Evolutionary conservation across 2,329 filamentous ascomycete genomes (phyloP).

Genomic region (Fragosphaeria purpurea): DNA sequence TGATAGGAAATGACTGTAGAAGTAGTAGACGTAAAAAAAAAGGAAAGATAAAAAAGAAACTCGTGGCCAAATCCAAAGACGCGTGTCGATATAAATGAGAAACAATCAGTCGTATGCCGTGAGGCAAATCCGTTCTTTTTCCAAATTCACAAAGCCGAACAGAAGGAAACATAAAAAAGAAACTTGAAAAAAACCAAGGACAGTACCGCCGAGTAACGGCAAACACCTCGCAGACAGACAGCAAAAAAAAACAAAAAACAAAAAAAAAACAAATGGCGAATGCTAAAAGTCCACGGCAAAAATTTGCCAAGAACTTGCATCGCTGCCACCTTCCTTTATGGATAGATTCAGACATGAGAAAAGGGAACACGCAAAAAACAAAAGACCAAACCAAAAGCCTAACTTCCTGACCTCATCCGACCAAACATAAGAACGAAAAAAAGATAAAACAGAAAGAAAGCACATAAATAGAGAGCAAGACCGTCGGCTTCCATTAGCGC

Average conservation of each 20-base stretch:
- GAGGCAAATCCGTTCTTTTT: conserved; percentile 12
- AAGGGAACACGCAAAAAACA: background rate
- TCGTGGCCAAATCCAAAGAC: background rate
- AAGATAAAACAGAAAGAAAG: too few species aligned
- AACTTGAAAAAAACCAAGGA: background rate
- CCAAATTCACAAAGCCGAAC: conserved; percentile 3
- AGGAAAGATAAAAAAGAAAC: too few species aligned
- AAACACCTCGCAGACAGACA: background rate
- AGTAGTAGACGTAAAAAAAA: too few species aligned
- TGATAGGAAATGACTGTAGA: too few species aligned
- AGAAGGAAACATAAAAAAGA: background rate
- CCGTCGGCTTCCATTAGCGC: background rate
- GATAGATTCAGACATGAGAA: background rate
- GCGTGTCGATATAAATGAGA: background rate
- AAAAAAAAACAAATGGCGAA: background rate
- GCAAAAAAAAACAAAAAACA: background rate
- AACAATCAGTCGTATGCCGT: conserved; percentile 11
- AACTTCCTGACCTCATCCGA: background rate
- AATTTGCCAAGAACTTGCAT: conserved; percentile 6
- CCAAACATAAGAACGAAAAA: too few species aligned
- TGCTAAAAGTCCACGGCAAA: background rate
- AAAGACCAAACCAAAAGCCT: background rate
- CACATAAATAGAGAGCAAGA: too few species aligned
- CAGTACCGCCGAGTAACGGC: too few species aligned
- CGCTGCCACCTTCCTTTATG: conserved; percentile 6